Base-by-base conservation (phyloP, 2,329 filamentous ascomycete species). In the Verticillium albo-atrum region DNA sequence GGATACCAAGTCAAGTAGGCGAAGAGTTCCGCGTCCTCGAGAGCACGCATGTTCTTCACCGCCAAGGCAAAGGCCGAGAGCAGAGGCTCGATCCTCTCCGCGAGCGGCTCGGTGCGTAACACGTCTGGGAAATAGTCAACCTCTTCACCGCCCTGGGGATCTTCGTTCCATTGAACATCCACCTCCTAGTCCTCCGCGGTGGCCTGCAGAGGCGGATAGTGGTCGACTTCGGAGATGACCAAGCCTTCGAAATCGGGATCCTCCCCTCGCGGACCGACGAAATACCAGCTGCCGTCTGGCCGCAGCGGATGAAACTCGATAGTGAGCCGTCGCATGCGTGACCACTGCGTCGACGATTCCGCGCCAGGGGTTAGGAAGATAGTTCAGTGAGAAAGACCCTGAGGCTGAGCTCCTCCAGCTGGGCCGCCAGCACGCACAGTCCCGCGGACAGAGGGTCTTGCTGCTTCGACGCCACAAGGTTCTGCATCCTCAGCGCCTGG, bases 11-110 rank as follows among this genome's bases (percentile, higher is more conserved):
- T 56, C 52, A 68, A 52, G 59, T 65, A 55, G 14, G 65, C 54
- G 51, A 66, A 68, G 25, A 68, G 32, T 58, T 68, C 65, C 3
- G 67, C 67, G 50, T 64, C 61, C 34, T 68, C 63, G 52, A 68
- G 58, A 30, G 23, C 47, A n/a, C 61, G 50, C 67, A 66, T 68
- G n/a, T 62, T 62, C 15, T 61, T 56, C 52, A 67, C 28, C 34
- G 65, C 61, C 60, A 35, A 58, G 1, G 65, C 67, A 62, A 68
- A 68, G 28, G 62, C 63, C 47, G 59, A 57, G 47, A 68, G 62
- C 20, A 68, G 60, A 15, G 67, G 66, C 62, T 68, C 64, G 30
- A 68, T 62, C 50, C 57, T 62, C 27, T 60, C 55, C 25, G 56
- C 26, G 57, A 54, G 37, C 6, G 66, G 67, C 57, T 63, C 60